These are phyloP conservation scores for Paramarasmius palmivorus DNA, from an alignment of 1,284 basidiomycete species.

Conservation along the genomic window DNA sequence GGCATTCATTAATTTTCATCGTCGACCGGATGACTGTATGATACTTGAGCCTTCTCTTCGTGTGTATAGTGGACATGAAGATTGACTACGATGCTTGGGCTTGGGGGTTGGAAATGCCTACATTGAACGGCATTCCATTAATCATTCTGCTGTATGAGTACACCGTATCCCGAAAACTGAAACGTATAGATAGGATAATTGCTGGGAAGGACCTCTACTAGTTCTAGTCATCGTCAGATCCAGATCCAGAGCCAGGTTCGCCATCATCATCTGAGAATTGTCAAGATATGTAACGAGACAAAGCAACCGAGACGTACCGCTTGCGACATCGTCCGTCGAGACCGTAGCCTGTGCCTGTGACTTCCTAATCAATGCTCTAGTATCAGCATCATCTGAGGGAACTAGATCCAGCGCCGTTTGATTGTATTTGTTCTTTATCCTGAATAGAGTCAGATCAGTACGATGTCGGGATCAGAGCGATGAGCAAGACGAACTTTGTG, in stretches of 20 bases:
- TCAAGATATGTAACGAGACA: no score
- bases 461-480: background rate
- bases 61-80: no score
- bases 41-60: no score
- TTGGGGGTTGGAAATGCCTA: no score
- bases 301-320: constrained; percentile 31
- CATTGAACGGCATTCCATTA: no score
- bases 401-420: constrained; percentile 61
- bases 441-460: constrained; percentile 28
- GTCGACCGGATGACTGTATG: no score
- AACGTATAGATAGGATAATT: no score
- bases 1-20: no score
- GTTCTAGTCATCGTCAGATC: constrained; percentile 33
- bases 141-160: no score
- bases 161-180: no score
- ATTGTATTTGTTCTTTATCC: constrained; percentile 75
- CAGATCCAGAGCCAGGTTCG: constrained; percentile 31
- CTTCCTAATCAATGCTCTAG: constrained; percentile 49
- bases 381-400: constrained; percentile 46
- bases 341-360: constrained; percentile 42
- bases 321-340: constrained; percentile 42
- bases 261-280: constrained; percentile 38
- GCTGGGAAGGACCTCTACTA: constrained; percentile 11
- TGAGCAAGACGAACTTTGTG: constrained; percentile 48
- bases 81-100: no score